Evolutionary conservation across 768 basidiomycete species (phyloP).

Genomic region (Daedaleopsis sinensis): DNA sequence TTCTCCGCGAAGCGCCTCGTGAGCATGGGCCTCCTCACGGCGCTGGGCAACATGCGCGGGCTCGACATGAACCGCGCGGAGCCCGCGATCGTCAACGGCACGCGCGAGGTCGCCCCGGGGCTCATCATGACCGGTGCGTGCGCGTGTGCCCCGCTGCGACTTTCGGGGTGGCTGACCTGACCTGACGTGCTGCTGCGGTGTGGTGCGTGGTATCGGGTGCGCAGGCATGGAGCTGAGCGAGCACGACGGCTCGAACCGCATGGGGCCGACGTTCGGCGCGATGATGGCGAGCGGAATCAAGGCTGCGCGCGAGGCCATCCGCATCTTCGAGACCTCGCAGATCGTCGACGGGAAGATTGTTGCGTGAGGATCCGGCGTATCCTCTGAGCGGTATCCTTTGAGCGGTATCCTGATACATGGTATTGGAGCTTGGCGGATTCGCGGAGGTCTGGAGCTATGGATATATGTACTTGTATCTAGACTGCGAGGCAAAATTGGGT

Average conservation of each 20-base stretch:
- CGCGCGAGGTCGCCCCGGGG: constrained; percentile 76
- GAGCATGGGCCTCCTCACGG: constrained; percentile 71
- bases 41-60: constrained; percentile 79
- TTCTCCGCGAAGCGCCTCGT: constrained; percentile 82
- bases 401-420: too few relatives aligned
- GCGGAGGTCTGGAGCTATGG: too few relatives aligned
- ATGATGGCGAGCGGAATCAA: constrained; percentile 77
- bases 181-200: too few relatives aligned
- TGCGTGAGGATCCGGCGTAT: constrained; percentile 19
- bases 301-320: constrained; percentile 41
- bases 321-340: constrained; percentile 34
- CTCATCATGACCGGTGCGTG: constrained; percentile 70
- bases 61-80: constrained; percentile 85
- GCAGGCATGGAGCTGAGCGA: constrained; percentile 83
- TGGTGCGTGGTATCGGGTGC: constrained; percentile 17
- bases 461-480: too few relatives aligned
- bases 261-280: constrained; percentile 73
- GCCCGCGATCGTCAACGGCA: constrained; percentile 77
- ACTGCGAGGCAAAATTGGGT: too few relatives aligned
- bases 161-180: not conserved
- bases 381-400: too few relatives aligned
- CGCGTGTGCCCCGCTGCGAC: constrained; percentile 27
- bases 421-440: too few relatives aligned
- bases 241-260: constrained; percentile 75
- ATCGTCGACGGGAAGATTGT: constrained; percentile 42